These are phyloP conservation scores for Curvularia sp. DNA, from an alignment of 2,329 filamentous ascomycete species.

Conservation along the genomic window DNA sequence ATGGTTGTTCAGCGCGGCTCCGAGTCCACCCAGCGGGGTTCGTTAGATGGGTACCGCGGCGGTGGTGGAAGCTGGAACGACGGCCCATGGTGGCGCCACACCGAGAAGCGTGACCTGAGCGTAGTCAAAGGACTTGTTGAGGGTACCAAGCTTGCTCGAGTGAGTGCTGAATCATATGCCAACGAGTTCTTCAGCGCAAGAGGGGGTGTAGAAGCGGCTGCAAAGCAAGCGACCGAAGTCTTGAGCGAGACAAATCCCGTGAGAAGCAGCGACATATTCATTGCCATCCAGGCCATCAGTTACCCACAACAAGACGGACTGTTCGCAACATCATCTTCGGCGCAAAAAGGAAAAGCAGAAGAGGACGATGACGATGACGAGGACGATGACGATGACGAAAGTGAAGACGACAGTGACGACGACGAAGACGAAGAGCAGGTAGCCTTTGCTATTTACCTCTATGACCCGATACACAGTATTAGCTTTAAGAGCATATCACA, in stretches of 20 bases:
- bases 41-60: slow-evolving; percentile 63
- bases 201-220: slow-evolving; percentile 82
- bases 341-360: slow-evolving; percentile 62
- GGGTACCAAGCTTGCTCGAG: slow-evolving; percentile 89
- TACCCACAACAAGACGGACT: slow-evolving; percentile 69
- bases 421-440: slow-evolving; percentile 71
- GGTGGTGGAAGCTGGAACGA: slow-evolving; percentile 81
- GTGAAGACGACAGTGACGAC: slow-evolving; percentile 1
- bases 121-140: slow-evolving; percentile 81
- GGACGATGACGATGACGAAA: neutral
- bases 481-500: slow-evolving; percentile 85
- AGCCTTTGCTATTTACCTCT: slow-evolving; percentile 77
- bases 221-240: slow-evolving; percentile 77
- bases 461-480: slow-evolving; percentile 91
- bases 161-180: slow-evolving; percentile 86
- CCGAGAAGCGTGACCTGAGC: slow-evolving; percentile 75
- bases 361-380: slow-evolving; percentile 67
- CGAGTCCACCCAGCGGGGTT: slow-evolving; percentile 75
- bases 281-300: slow-evolving; percentile 87
- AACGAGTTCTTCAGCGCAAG: slow-evolving; percentile 79
- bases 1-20: slow-evolving; percentile 93
- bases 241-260: slow-evolving; percentile 87
- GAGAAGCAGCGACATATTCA: slow-evolving; percentile 90
- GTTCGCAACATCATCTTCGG: slow-evolving; percentile 65
- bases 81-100: slow-evolving; percentile 93